Percentiles rank a stretch among this genome's conserved stretches.
These are phyloP conservation scores for Solanum ahanhuiri DNA, from an alignment of 257 asterid genomes.

Conservation along the genomic window DNA sequence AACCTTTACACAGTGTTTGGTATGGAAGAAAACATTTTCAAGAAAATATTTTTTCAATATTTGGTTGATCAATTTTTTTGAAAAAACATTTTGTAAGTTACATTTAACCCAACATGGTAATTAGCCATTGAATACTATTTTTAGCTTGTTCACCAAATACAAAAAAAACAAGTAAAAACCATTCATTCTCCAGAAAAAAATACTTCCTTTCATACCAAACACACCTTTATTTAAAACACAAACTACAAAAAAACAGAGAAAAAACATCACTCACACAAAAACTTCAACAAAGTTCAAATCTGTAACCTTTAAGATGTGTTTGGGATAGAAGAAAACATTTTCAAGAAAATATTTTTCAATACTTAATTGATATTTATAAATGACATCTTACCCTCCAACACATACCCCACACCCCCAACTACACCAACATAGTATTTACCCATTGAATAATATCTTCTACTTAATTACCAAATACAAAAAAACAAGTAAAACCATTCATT, in stretches of 20 bases:
- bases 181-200: too few species aligned
- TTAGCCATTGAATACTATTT: neutral
- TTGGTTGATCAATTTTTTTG: neutral
- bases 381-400: neutral
- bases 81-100: neutral
- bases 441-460: neutral
- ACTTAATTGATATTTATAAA: neutral
- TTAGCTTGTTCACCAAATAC: neutral
- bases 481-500: neutral
- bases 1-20: neutral
- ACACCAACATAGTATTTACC: neutral
- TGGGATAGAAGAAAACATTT: neutral
- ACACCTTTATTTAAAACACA: too few species aligned
- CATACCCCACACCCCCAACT: neutral
- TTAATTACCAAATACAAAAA: neutral
- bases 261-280: slow-evolving; percentile 46
- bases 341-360: neutral
- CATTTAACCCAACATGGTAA: neutral
- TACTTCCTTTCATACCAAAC: too few species aligned
- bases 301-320: neutral
- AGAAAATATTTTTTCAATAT: neutral
- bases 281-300: slow-evolving; percentile 23
- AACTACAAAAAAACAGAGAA: neutral
- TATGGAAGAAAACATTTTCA: neutral
- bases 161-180: too few species aligned